Base-by-base conservation (phyloP, 2,329 filamentous ascomycete genomes). In the Domatiomyces catenatus region DNA sequence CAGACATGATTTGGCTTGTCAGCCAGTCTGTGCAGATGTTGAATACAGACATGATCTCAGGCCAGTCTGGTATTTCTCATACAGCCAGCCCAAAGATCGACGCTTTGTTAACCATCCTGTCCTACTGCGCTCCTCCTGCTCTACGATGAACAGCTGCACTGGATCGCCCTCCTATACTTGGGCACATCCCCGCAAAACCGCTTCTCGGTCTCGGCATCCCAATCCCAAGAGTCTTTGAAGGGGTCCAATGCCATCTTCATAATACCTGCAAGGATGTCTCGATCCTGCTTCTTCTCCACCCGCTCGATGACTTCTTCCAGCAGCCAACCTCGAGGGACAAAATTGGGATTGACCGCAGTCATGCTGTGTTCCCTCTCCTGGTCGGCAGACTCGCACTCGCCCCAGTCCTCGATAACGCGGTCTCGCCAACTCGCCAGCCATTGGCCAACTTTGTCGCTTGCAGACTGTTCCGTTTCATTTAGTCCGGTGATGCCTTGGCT, bases 111-210 rank as follows among this genome's bases (percentile, higher is more conserved):
- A 24, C 6, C 22, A 24, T 24, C 6, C 22, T 24, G 3, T 3
- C 22, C 22, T 6, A 24, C 6, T 24, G n/a, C n/a, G n/a, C 7
- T 10, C 28, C 7, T 32, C 28, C 28, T 28, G 26, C 26, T 32
- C 32, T 39, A 94, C 20, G 90, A 95, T 64, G 87, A 94, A 68
- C 92, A 98, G 64, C 86, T 94, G 66, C 92, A 96, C 71, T 95
- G 90, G 77, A 94, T 80, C 32, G 84, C 85, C 58, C 86, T 77
- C 67, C 81, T 80, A 45, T 74, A 74, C 63, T 76, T 80, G 0
- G 90, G 90, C 50, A 94, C 86, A 67, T 95, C 88, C 1, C 85
- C 83, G 59, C 82, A 86, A 72, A 86, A 94, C 55, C 89, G 74
- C 59, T 81, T 74, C 65, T 94, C 90, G 63, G 94, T 86, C 15